phyloP scores from a whole-genome alignment of 2,329 filamentous ascomycete genomes.

The Phialophora verrucosa region DNA sequence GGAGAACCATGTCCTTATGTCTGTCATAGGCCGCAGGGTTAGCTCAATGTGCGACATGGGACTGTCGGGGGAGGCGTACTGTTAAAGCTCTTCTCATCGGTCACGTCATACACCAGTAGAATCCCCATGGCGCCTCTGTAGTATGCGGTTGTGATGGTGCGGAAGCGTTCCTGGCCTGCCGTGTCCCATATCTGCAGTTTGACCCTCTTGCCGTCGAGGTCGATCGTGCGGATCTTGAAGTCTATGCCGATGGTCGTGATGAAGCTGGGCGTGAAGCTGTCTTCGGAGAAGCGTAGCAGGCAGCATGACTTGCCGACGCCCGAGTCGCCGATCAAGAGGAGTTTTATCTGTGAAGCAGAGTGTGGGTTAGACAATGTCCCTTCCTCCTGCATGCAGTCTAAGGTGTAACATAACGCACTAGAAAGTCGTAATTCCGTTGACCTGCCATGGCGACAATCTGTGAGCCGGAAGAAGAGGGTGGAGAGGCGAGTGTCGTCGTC shows the following conservation, averaged over 20 bases:
- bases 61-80: conserved; percentile 61
- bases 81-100: conserved; percentile 92
- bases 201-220: conserved; percentile 96
- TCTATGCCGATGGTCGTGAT: conserved; percentile 99
- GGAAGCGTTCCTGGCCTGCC: conserved; percentile 95
- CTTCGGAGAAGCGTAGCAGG: conserved; percentile 93
- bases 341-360: conserved; percentile 75
- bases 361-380: conserved; percentile 23
- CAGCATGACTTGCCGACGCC: conserved; percentile 98
- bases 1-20: conserved; percentile 99
- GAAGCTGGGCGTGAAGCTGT: conserved; percentile 96
- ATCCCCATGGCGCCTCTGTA: conserved; percentile 99
- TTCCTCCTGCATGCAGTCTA: not conserved
- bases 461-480: conserved; percentile 9
- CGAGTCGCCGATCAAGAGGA: conserved; percentile 94
- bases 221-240: conserved; percentile 99
- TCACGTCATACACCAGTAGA: conserved; percentile 96
- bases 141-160: conserved; percentile 98
- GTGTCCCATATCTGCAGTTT: conserved; percentile 99
- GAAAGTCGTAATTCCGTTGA: conserved; percentile 98
- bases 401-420: conserved; percentile 66
- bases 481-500: conserved; percentile 3
- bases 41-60: conserved; percentile 9
- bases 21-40: conserved; percentile 54
- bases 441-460: conserved; percentile 72